Evolutionary conservation across 2,329 filamentous ascomycete species (phyloP).

Genomic region (Penicillium frequentans): DNA sequence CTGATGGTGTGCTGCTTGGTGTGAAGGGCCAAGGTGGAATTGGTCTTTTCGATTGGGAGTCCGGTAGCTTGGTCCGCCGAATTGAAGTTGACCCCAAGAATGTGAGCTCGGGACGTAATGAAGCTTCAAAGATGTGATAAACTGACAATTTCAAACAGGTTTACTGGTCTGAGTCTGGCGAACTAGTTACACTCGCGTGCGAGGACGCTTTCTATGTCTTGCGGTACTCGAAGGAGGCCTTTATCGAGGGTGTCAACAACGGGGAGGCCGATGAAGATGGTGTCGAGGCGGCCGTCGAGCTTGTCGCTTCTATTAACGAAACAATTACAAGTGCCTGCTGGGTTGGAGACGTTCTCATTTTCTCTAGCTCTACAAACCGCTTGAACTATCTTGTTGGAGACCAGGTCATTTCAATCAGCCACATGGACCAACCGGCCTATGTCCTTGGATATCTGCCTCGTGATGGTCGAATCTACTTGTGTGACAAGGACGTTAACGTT

Average conservation of each 20-base stretch:
- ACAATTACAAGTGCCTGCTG: slow-evolving; percentile 91
- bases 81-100: slow-evolving; percentile 76
- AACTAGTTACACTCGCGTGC: slow-evolving; percentile 87
- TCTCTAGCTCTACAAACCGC: slow-evolving; percentile 94
- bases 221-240: slow-evolving; percentile 86
- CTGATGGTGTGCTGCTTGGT: slow-evolving; percentile 84
- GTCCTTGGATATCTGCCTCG: slow-evolving; percentile 91
- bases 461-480: slow-evolving; percentile 91
- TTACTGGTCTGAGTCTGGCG: slow-evolving; percentile 97
- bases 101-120: slow-evolving; percentile 39
- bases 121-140: not conserved
- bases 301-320: slow-evolving; percentile 93
- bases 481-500: slow-evolving; percentile 91
- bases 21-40: slow-evolving; percentile 94
- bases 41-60: slow-evolving; percentile 95
- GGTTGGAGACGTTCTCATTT: slow-evolving; percentile 99
- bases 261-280: slow-evolving; percentile 86
- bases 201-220: slow-evolving; percentile 95
- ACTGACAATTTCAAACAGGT: slow-evolving; percentile 55
- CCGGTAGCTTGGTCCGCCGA: slow-evolving; percentile 80
- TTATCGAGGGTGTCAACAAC: slow-evolving; percentile 76
- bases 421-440: slow-evolving; percentile 95
- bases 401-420: slow-evolving; percentile 95
- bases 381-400: slow-evolving; percentile 97
- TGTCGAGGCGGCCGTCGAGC: slow-evolving; percentile 92